A percentile compares a stretch with the other conserved stretches of the same genome.
Conservation (phyloP, 2,329 filamentous ascomycete genomes). For the Exophiala sideris region DNA sequence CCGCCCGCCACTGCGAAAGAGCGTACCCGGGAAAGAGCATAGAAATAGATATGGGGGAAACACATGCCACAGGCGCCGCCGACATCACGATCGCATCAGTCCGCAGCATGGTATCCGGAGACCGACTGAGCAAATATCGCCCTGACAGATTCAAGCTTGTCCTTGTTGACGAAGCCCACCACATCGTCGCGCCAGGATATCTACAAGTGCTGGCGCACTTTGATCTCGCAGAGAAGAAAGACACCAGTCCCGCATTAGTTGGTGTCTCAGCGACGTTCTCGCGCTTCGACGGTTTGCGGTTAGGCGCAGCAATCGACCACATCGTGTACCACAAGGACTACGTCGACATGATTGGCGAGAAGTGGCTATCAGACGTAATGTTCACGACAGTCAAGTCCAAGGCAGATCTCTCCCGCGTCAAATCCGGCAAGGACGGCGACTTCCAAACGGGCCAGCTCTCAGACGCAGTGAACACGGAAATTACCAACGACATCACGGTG, state of each 20-base stretch:
- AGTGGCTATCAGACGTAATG: constrained; percentile 86
- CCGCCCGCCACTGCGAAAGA: constrained; percentile 74
- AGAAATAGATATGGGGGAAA: constrained; percentile 86
- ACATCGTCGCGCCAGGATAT: constrained; percentile 84
- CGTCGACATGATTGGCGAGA: constrained; percentile 77
- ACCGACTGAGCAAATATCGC: constrained; percentile 78
- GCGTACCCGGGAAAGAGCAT: constrained; percentile 78
- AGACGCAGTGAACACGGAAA: constrained; percentile 73
- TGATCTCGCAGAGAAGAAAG: constrained; percentile 56
- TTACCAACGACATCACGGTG: constrained; percentile 79
- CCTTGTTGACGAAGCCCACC: constrained; percentile 93
- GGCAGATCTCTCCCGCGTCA: constrained; percentile 73
- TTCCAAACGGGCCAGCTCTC: constrained; percentile 78
- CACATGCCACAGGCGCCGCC: constrained; percentile 71
- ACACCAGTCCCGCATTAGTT: constrained; percentile 63
- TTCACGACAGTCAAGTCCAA: constrained; percentile 89
- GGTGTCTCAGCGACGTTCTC: constrained; percentile 82
- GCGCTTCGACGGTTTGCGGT: constrained; percentile 76
- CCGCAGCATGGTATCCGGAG: constrained; percentile 73
- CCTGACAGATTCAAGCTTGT: constrained; percentile 79
- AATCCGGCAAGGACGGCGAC: constrained; percentile 65
- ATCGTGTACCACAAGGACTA: constrained; percentile 94
- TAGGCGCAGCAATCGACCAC: constrained; percentile 84
- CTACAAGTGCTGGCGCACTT: constrained; percentile 75
- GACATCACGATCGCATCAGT: constrained; percentile 95